Evolutionary conservation across 345 rosid species (phyloP), one percentile per base, ranked within the genome.

Genomic region (Anacardium occidentale): DNA sequence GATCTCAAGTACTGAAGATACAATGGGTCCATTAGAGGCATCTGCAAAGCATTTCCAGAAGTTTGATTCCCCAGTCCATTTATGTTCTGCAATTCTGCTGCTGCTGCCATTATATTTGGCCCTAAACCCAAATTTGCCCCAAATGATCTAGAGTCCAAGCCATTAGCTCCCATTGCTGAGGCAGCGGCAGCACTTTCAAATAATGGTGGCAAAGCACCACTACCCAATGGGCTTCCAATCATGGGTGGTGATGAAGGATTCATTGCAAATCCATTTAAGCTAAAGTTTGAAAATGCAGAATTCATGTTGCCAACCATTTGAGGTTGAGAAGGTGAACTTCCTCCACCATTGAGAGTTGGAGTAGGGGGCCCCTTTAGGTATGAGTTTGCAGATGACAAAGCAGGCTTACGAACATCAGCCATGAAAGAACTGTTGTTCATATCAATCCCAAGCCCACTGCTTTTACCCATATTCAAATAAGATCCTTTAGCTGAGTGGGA

Each of bases 181-280:
- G 83, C 84, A 37, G 89, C 83, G 68, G 82, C 87, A 24, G 75
- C 81, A 74, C 76, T 85, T 72, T 85, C 87, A 74, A 81, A 87
- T 45, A 85, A 68, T 40, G 89, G 85, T 51, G 90, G 88, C 78
- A 88, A 57, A 65, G 70, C 69, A 59, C 83, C 85, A 69, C 71
- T 77, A 10, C 80, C 90, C 75, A 83, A 66, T 29, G 76, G 85
- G 62, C 76, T 69, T 63, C 81, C 85, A 71, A 86, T 74, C 83
- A 84, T 73, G 40, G 88, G 71, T 21, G 88, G 85, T 10, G 86
- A 85, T 22, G 83, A 74, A 70, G 88, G 88, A 76, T 68, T 82
- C 53, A 76, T 21, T 14, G 77, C 72, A 71, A 72, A 77, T 26
- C 90, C 86, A 73, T 74, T 70, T 61, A 80, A 70, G 42, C 83